These are phyloP conservation scores for Trypanosomatidae sp. DNA, from an alignment of 208 protist species.

Conservation along the genomic window DNA sequence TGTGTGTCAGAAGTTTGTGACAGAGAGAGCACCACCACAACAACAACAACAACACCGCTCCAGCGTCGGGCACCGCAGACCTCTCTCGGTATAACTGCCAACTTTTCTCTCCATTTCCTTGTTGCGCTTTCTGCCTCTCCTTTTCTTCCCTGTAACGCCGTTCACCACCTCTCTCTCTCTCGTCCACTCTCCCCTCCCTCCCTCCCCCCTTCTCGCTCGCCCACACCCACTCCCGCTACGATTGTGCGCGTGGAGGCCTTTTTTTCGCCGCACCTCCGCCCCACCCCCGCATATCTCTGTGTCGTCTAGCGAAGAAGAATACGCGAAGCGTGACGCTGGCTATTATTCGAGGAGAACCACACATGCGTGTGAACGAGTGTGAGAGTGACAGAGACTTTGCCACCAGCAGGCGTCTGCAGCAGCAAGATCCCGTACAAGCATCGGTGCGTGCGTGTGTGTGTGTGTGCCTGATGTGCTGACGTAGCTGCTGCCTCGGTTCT, in stretches of 20 bases:
- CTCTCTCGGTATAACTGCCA: background rate
- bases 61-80: background rate
- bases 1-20: background rate
- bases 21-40: background rate
- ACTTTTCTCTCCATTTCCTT: background rate
- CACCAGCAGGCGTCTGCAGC: background rate
- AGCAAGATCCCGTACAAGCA: background rate
- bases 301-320: background rate
- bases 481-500: background rate
- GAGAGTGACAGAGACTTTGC: background rate
- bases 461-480: background rate
- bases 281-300: background rate
- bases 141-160: background rate
- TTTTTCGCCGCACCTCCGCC: background rate
- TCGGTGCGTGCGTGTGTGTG: background rate
- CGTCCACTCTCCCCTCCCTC: conserved; percentile 1
- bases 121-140: background rate
- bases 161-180: background rate
- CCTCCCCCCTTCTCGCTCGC: conserved; percentile 1
- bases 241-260: no score
- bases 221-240: no score
- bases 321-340: background rate
- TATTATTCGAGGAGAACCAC: background rate
- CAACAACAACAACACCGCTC: background rate
- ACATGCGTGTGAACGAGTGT: background rate